Evolutionary conservation across 305 asterid genomes (phyloP), one percentile per base, ranked within the genome.

Genomic region (Fraxinus platypoda): DNA sequence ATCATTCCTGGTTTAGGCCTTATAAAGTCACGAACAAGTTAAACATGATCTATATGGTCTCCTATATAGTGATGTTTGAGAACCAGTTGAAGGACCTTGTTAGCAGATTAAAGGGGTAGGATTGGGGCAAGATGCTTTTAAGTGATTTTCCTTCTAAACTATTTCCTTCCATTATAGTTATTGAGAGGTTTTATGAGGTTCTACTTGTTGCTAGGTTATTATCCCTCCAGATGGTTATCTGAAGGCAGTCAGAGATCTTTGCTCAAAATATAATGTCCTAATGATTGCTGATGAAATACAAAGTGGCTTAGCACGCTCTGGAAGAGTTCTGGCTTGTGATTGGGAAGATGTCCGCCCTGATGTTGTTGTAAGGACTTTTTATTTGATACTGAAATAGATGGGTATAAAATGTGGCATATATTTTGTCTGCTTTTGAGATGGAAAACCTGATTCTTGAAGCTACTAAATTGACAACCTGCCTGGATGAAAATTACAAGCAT

Each of bases 281-380:
- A 95, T 95, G 99, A 95, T 94, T 85, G 99, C 98, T 85, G 99
- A 95, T 83, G 98, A 95, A 85, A 94, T 95, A 83, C 99, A 95
- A 93, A 93, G 98, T 87, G 99, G 98, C 66, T 88, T 95, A 85
- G 98, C 96, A 80, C 94, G 99, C 33, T 93, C 98, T 28, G 99
- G 99, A 76, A 92, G 88, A 88, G 77, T 92, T 87, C 87, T 95
- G 81, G 98, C 98, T 30, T 94, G 95, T 85, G 99, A 94, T 62
- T 95, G 99, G 99, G 98, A 95, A 88, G 92, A 85, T 52, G 92
- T 92, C 81, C 94, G 88, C 81, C 95, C 99, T 49, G 99, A 95
- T 90, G 92, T 92, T 54, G 92, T 95, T 26, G 99, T 95, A 91
- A 90, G 94, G 33, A 70, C 87, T 46, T 82, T 59, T 23, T 70